A percentile compares a stretch with the other conserved stretches of the same genome.
These are phyloP conservation scores for Murraya koenigii DNA, from an alignment of 345 rosid species.

Conservation along the genomic window DNA sequence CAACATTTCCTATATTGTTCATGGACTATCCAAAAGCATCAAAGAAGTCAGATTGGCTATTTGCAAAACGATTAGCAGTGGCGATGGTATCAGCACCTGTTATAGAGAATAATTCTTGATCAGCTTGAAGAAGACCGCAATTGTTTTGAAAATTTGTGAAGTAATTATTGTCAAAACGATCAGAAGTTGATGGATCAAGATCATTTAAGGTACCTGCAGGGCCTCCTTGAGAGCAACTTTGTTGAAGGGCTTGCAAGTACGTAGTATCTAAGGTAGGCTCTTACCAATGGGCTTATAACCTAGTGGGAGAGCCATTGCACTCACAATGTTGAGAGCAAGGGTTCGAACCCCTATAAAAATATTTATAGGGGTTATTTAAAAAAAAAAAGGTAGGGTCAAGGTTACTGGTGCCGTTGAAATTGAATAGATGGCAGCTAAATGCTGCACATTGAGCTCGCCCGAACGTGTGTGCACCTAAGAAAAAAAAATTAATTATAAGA, in stretches of 20 bases:
- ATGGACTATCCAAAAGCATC: constrained; percentile 33
- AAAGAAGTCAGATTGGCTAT: constrained; percentile 38
- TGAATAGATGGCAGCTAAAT: background rate
- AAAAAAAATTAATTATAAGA: background rate
- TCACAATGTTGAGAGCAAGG: no score
- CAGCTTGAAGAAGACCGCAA: constrained; percentile 36
- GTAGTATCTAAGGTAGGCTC: no score
- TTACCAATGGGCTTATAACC: no score
- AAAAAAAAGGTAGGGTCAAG: constrained; percentile 8
- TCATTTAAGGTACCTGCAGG: background rate
- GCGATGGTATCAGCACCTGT: constrained; percentile 20
- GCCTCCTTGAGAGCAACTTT: background rate
- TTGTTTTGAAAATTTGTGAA: constrained; percentile 25
- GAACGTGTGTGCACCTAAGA: background rate
- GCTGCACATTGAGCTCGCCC: background rate
- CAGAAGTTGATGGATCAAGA: constrained; percentile 12
- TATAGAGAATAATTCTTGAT: constrained; percentile 40
- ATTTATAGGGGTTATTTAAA: no score
- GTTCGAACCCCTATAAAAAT: no score
- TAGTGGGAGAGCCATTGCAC: no score
- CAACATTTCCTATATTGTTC: constrained; percentile 42
- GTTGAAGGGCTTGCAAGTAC: background rate
- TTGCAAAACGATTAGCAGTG: constrained; percentile 30
- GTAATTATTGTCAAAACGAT: constrained; percentile 32
- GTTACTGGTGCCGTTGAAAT: background rate